Percentiles rank a stretch among this genome's conserved stretches.
Evolutionary conservation across 129 eudicot species (phyloP).

Genomic region (Artemisia tridentata): DNA sequence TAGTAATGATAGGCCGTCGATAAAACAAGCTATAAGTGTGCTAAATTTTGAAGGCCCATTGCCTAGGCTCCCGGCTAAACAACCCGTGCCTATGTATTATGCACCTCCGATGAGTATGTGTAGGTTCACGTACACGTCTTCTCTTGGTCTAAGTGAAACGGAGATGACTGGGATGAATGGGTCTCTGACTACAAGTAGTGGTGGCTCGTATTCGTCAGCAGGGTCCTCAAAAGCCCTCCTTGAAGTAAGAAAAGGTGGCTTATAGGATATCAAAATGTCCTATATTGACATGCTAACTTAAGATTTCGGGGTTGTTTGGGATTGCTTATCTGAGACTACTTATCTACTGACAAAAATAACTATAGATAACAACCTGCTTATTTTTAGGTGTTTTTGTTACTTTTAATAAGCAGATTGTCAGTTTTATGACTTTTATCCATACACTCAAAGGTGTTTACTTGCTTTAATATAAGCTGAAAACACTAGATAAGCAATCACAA

Average conservation of each 20-base stretch:
- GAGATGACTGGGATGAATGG: slow-evolving; percentile 1
- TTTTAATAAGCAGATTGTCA: too few relatives aligned
- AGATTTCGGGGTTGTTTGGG: background rate
- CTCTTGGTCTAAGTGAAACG: slow-evolving; percentile 3
- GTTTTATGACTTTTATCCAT: too few relatives aligned
- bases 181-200: slow-evolving; percentile 30
- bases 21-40: slow-evolving; percentile 44
- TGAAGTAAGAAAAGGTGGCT: slow-evolving; percentile 11
- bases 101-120: slow-evolving; percentile 49
- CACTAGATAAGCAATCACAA: too few relatives aligned
- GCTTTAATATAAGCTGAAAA: too few relatives aligned
- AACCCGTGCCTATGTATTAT: slow-evolving; percentile 40
- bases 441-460: too few relatives aligned
- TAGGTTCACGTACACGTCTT: slow-evolving; percentile 38
- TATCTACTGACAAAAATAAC: too few relatives aligned
- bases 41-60: slow-evolving; percentile 41
- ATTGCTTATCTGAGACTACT: too few relatives aligned
- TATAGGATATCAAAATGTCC: slow-evolving; percentile 1
- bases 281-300: background rate
- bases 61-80: slow-evolving; percentile 41
- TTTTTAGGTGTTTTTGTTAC: too few relatives aligned
- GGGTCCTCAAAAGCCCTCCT: slow-evolving; percentile 32
- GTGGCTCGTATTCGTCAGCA: slow-evolving; percentile 22
- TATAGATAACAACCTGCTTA: too few relatives aligned
- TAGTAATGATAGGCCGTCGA: slow-evolving; percentile 34